phyloP scores from a whole-genome alignment of 2,329 filamentous ascomycete species.

The Arthrobotrys entomopaga region DNA sequence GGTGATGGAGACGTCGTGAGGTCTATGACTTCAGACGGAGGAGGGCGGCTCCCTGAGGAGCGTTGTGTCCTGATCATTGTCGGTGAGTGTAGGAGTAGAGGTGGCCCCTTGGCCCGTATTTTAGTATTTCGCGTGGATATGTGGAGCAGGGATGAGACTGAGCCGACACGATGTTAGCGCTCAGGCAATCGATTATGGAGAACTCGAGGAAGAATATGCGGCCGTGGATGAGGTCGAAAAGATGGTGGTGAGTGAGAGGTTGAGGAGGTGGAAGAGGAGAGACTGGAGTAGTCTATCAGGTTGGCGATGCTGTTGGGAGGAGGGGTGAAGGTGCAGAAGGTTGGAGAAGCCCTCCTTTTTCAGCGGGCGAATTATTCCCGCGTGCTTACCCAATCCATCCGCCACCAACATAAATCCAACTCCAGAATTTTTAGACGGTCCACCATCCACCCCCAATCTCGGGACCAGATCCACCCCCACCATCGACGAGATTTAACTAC shows the following conservation, averaged over 20 bases:
- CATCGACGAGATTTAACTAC: too few relatives aligned
- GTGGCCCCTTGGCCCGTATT: slow-evolving; percentile 2
- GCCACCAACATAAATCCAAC: not conserved
- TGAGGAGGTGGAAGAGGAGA: too few relatives aligned
- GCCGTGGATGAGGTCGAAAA: too few relatives aligned
- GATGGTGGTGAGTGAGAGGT: not conserved
- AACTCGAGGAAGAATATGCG: too few relatives aligned
- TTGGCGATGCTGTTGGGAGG: not conserved
- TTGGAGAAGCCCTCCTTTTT: too few relatives aligned
- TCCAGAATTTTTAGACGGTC: not conserved
- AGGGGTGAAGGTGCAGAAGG: too few relatives aligned
- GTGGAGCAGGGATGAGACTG: too few relatives aligned
- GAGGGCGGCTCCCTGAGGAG: slow-evolving; percentile 17
- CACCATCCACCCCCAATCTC: too few relatives aligned
- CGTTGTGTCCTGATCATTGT: slow-evolving; percentile 36
- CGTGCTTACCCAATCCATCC: not conserved
- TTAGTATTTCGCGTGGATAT: too few relatives aligned
- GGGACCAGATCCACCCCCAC: too few relatives aligned
- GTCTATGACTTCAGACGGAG: slow-evolving; percentile 39
- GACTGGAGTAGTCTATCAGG: slow-evolving; percentile 18
- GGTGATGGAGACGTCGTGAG: slow-evolving; percentile 41
- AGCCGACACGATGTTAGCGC: too few relatives aligned
- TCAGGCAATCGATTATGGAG: too few relatives aligned
- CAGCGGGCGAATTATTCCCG: not conserved
- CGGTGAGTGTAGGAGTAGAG: slow-evolving; percentile 19